Conservation (phyloP, 108 stramenopile genomes). For the Cylindrotheca fusiformis region DNA sequence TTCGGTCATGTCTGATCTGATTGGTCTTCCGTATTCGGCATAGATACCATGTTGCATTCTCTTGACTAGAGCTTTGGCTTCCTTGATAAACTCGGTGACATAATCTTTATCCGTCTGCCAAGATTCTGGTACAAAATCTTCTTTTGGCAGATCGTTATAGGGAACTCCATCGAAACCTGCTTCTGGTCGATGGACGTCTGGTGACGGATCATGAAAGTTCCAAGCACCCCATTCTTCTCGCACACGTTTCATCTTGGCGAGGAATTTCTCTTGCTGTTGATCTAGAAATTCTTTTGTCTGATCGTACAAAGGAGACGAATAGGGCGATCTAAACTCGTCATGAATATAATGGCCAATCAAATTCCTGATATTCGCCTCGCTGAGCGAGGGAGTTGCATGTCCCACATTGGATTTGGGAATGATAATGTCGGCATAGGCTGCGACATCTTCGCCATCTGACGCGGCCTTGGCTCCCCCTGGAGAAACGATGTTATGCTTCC, state of each 20-base stretch:
- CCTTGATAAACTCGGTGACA: slow-evolving; percentile 67
- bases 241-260: slow-evolving; percentile 26
- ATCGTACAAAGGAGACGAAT: slow-evolving; percentile 28
- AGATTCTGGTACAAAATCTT: slow-evolving; percentile 62
- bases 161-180: slow-evolving; percentile 43
- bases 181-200: slow-evolving; percentile 49
- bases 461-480: slow-evolving; percentile 36
- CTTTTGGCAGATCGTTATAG: slow-evolving; percentile 53
- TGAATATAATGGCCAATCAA: slow-evolving; percentile 31
- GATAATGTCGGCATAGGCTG: slow-evolving; percentile 2
- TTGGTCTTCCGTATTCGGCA: slow-evolving; percentile 65
- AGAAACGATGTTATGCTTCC: slow-evolving; percentile 24
- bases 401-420: slow-evolving; percentile 22
- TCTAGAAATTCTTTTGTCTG: slow-evolving; percentile 24
- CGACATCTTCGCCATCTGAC: slow-evolving; percentile 6
- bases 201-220: slow-evolving; percentile 67
- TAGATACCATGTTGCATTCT: slow-evolving; percentile 69
- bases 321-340: slow-evolving; percentile 30
- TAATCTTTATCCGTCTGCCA: slow-evolving; percentile 87
- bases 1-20: slow-evolving; percentile 22
- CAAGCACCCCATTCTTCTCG: slow-evolving; percentile 48
- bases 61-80: slow-evolving; percentile 55
- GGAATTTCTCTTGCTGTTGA: slow-evolving; percentile 14
- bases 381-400: slow-evolving; percentile 14
- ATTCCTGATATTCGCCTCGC: slow-evolving; percentile 25